Evolutionary conservation across 371 early-diverging fungal genomes (phyloP), one percentile per base, ranked within the genome.

Genomic region (Dipsacomyces acuminosporus): DNA sequence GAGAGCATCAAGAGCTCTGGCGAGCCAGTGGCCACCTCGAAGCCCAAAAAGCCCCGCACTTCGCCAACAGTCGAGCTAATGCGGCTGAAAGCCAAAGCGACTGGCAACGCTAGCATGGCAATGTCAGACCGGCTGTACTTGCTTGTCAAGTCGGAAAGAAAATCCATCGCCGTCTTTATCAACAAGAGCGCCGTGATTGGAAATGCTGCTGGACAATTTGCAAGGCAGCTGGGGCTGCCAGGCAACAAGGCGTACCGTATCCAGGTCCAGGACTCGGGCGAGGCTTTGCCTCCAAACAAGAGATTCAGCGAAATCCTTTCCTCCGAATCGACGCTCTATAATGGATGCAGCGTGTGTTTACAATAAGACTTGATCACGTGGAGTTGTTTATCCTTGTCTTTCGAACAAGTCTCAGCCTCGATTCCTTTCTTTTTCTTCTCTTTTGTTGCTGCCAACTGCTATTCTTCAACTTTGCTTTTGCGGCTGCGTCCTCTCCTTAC

Each of bases 31-130:
- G 4, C 38, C 14, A 3, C 38, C 15, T n/a, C 38, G 17, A 11
- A 15, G 14, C 38, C 38, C 4, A 38, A 38, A 17, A 23, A 20
- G 20, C 41, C 56, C 3, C 51, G 45, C 2, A 17, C 38, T 4
- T 64, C 64, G 21, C 59, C 69, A 8, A 53, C 53, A 41, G 54
- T 64, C 30, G 69, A 57, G 64, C 59, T 67, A 20, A 67, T 63
- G 64, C 58, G 59, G 5, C 64, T 67, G 43, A 67, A 64, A 45
- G 51, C 54, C 47, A 64, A 59, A 41, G 69, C 69, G 2, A 43
- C 47, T 3, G 69, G 69, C 2, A 62, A 58, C 44, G 5, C 51
- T 1, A 67, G 55, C 55, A 63, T 64, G 1, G 64, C 41, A 13
- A 46, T 51, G 51, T 17, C 45, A 0, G 64, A 64, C 47, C 46